Conservation (phyloP, 73 alveolate genomes). For the Symbiodinium natans region DNA sequence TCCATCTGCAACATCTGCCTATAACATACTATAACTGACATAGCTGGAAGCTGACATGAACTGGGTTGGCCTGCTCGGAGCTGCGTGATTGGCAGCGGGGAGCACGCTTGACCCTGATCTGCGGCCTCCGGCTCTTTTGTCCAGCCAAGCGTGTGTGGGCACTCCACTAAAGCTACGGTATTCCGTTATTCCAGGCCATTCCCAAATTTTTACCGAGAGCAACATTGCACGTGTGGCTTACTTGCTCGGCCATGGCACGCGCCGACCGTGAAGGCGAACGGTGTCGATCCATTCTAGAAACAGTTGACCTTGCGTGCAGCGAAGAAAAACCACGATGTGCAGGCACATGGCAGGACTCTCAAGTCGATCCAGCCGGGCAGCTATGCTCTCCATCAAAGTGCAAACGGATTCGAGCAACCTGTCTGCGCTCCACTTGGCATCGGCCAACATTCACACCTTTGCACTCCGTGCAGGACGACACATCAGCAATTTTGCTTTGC, state of each 20-base stretch:
- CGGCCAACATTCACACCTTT: slow-evolving; percentile 61
- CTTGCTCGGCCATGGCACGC: neutral
- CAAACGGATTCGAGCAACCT: slow-evolving; percentile 80
- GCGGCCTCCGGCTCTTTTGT: too few relatives aligned
- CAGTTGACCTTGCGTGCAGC: slow-evolving; percentile 39
- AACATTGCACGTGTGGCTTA: neutral
- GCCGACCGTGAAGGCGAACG: slow-evolving; percentile 79
- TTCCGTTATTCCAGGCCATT: too few relatives aligned
- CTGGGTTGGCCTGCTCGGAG: slow-evolving; percentile 34
- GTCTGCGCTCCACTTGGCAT: slow-evolving; percentile 76
- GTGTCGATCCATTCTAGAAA: slow-evolving; percentile 85
- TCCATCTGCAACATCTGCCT: too few relatives aligned
- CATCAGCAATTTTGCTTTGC: too few relatives aligned
- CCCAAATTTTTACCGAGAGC: too few relatives aligned
- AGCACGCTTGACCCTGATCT: neutral
- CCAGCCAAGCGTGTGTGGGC: too few relatives aligned
- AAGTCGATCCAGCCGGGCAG: neutral
- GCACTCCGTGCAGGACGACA: too few relatives aligned
- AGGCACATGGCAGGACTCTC: neutral
- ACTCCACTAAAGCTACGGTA: too few relatives aligned
- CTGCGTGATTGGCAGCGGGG: slow-evolving; percentile 62
- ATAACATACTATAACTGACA: too few relatives aligned
- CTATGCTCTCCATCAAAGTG: slow-evolving; percentile 86
- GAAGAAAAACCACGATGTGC: neutral
- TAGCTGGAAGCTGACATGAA: too few relatives aligned